Percentiles rank a stretch among this genome's conserved stretches.
Conservation (phyloP, 2,329 filamentous ascomycete species). For the Ascochyta rabiei region DNA sequence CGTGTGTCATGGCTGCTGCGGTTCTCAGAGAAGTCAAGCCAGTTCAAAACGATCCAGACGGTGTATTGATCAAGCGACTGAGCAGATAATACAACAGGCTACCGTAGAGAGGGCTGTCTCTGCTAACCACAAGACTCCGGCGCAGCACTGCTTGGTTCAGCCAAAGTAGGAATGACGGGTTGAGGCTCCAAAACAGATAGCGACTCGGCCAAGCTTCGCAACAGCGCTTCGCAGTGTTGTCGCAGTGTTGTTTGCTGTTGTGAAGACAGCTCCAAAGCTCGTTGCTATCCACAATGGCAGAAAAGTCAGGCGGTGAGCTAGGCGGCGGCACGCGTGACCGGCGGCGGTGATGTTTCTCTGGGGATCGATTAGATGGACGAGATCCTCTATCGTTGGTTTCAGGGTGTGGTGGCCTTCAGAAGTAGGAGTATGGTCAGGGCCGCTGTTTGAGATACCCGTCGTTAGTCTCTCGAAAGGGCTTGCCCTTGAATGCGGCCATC, state of each 20-base stretch:
- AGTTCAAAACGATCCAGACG: not conserved
- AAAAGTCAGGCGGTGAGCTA: conserved; percentile 31
- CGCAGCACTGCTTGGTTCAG: not conserved
- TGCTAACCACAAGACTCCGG: not conserved
- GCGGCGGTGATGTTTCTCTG: conserved; percentile 18
- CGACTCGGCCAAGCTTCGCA: not conserved
- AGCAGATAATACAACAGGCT: not conserved
- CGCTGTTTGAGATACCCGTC: conserved; percentile 32
- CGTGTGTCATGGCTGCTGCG: conserved; percentile 18
- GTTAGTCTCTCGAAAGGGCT: conserved; percentile 42
- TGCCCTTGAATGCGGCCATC: conserved; percentile 37
- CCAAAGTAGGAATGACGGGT: not conserved
- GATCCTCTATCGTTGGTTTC: conserved; percentile 1
- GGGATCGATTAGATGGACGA: conserved; percentile 6
- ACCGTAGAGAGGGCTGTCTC: not conserved
- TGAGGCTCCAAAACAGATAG: not conserved
- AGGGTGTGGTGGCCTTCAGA: conserved; percentile 17
- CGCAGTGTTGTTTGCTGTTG: not conserved
- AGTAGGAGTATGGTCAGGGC: conserved; percentile 21
- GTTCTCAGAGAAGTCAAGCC: not conserved
- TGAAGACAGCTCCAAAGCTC: conserved; percentile 12
- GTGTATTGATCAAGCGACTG: not conserved
- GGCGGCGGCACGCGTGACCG: conserved; percentile 18
- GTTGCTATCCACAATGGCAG: conserved; percentile 23
- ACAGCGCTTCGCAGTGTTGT: not conserved